Evolutionary conservation across 129 eudicot genomes (phyloP), one percentile per base, ranked within the genome.

Genomic region (Sambucus nigra): DNA sequence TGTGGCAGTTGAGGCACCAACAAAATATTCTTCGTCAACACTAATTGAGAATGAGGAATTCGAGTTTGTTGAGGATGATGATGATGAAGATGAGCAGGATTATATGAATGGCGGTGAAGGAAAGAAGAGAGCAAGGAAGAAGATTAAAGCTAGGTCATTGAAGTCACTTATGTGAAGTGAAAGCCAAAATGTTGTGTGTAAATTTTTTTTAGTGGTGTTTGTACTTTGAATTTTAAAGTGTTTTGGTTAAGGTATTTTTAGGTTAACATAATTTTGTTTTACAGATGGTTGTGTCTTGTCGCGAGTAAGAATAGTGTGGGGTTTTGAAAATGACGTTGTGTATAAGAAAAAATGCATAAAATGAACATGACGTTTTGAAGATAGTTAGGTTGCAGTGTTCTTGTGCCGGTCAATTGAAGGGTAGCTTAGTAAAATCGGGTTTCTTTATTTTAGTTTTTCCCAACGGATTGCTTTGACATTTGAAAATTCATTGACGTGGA

Each of bases 91-190:
- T 1, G 72, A 80, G 0, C 68, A 55, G 25, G 32, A 19, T 0
- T 31, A 25, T n/a, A n/a, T n/a, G n/a, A n/a, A n/a, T n/a, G n/a
- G n/a, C 0, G 55, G 4, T 3, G 51, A 47, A n/a, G 69, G 64
- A 14, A 57, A 17, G 28, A 57, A 63, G 40, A 66, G 64, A 33
- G 52, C 55, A 53, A 51, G 69, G 35, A 72, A 77, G 53, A 80
- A 66, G 8, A 71, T 85, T 5, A 85, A 85, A 67, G 89, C 80
- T 14, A 60, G 89, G 63, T 85, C 89, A 10, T 68, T 85, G 23
- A 81, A 85, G 25, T 84, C 89, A 24, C 64, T 76, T 11, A 69
- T 81, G 83, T 76, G 73, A 73, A 53, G 38, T 18, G 7, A 42
- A n/a, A n/a, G n/a, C n/a, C n/a, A n/a, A n/a, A n/a, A n/a, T n/a